Percentiles rank a stretch among this genome's conserved stretches.
These are phyloP conservation scores for Sporothrix pseudoabietina DNA, from an alignment of 2,329 filamentous ascomycete genomes.

Conservation along the genomic window DNA sequence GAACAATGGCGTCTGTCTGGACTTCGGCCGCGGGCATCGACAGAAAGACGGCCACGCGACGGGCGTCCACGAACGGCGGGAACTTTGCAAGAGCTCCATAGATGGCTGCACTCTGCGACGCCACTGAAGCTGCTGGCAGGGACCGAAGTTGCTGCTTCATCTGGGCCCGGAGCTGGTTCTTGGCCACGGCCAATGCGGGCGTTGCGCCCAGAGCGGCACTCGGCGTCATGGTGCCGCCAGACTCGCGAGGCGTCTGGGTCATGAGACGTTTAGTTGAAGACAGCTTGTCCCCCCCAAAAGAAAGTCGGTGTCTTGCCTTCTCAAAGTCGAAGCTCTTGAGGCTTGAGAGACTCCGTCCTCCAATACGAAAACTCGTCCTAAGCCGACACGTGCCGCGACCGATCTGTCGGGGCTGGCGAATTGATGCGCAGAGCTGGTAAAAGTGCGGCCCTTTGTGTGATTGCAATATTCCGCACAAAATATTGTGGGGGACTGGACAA, in stretches of 20 bases:
- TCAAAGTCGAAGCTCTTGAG: background rate
- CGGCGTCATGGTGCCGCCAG: conserved; percentile 11
- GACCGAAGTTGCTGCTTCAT: conserved; percentile 68
- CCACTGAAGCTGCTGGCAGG: conserved; percentile 63
- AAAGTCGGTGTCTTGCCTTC: background rate
- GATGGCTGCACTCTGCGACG: conserved; percentile 67
- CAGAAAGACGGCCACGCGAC: conserved; percentile 80
- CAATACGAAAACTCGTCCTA: background rate
- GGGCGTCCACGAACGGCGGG: conserved; percentile 73
- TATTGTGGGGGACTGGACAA: background rate
- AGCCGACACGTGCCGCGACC: background rate
- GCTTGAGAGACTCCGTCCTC: background rate
- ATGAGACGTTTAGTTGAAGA: background rate
- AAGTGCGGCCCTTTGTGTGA: background rate
- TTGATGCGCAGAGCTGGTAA: background rate
- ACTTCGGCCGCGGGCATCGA: conserved; percentile 90
- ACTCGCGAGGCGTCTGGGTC: background rate
- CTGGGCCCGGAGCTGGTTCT: conserved; percentile 71
- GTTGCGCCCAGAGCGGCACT: conserved; percentile 42
- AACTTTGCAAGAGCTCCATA: conserved; percentile 67
- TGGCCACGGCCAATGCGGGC: conserved; percentile 65
- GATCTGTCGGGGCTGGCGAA: background rate
- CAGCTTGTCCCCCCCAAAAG: too few species aligned
- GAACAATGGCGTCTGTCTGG: conserved; percentile 79
- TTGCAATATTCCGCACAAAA: background rate